Evolutionary conservation across 768 basidiomycete genomes (phyloP).

Genomic region (Rubroboletus satanas): DNA sequence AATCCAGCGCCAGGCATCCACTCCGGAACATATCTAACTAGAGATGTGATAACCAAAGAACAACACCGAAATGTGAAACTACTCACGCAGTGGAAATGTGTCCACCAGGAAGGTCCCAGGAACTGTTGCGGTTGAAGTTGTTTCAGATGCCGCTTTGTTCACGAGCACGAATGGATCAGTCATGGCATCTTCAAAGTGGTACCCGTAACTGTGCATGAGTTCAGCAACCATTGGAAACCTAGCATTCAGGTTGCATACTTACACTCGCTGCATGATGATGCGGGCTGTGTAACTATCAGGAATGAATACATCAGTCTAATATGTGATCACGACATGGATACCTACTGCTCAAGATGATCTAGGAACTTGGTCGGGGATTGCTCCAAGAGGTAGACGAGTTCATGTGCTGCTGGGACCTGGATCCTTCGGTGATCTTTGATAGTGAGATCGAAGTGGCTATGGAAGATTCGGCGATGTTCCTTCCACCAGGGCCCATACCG

Average conservation of each 20-base stretch:
- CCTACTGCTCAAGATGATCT: conserved; percentile 2
- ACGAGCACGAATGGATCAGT: conserved; percentile 2
- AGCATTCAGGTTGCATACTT: neutral
- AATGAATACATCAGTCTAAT: neutral
- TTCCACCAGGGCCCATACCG: conserved; percentile 3
- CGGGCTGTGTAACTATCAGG: neutral
- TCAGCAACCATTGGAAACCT: neutral
- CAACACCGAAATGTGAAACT: neutral
- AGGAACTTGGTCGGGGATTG: neutral
- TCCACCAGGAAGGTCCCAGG: conserved; percentile 5
- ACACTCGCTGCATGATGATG: conserved; percentile 7
- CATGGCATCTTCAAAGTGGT: conserved; percentile 1
- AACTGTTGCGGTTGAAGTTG: neutral
- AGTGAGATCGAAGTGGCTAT: conserved; percentile 2
- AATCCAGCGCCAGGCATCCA: conserved; percentile 3
- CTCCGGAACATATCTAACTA: conserved; percentile 1
- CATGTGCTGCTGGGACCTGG: neutral
- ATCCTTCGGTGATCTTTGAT: conserved; percentile 1
- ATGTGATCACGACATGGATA: neutral
- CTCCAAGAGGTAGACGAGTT: neutral
- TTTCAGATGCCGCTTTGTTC: conserved; percentile 4
- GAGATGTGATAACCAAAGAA: neutral
- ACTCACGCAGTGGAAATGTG: conserved; percentile 1
- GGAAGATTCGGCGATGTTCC: conserved; percentile 5
- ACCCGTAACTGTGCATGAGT: neutral